Evolutionary conservation across 1,284 basidiomycete genomes (phyloP), one percentile per base, ranked within the genome.

Genomic region (Cryptococcus sp.): DNA sequence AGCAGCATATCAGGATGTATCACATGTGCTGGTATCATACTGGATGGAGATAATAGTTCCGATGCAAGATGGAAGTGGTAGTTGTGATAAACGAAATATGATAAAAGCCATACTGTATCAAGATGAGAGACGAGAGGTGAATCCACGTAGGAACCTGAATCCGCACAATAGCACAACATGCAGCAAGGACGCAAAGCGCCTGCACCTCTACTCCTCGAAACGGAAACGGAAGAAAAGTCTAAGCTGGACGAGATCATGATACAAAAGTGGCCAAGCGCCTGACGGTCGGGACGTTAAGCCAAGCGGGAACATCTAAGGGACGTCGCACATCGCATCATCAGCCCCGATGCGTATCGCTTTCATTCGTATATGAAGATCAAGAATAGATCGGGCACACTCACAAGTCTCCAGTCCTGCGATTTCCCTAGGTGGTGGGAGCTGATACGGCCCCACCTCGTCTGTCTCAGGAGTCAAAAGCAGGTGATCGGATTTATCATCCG

Each of bases 401-500:
- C 77, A 79, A 46, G 77, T 79, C 52, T 79, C 77, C 29, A 79
- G 60, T 16, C 74, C 75, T 2, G 68, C 64, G 47, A 79, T 75
- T 39, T 79, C 77, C 57, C 77, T 67, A 1, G 75, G 69, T 20
- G 72, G 72, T 10, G 77, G 77, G 38, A 76, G 63, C 56, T 76
- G 75, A 53, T 77, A 78, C 48, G 91, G 89, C 37, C 91, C 91
- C 19, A 94, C 93, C 78, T 97, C 94, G 71, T 97, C 94, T 41
- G 89, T 91, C 77, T 97, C 94, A 22, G 93, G 93, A 29, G 91
- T 87, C 55, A 98, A 85, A 59, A 98, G 85, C 34, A 98, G 83
- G 75, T 96, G 93, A 77, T 98, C 94, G 72, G 91, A 93, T 72
- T 92, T 88, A 79, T 97, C 94, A 77, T 94, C 93, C 52, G 92